Conservation (phyloP, 192 early-diverging fungal species). For the Thoreauomyces humboldtii region DNA sequence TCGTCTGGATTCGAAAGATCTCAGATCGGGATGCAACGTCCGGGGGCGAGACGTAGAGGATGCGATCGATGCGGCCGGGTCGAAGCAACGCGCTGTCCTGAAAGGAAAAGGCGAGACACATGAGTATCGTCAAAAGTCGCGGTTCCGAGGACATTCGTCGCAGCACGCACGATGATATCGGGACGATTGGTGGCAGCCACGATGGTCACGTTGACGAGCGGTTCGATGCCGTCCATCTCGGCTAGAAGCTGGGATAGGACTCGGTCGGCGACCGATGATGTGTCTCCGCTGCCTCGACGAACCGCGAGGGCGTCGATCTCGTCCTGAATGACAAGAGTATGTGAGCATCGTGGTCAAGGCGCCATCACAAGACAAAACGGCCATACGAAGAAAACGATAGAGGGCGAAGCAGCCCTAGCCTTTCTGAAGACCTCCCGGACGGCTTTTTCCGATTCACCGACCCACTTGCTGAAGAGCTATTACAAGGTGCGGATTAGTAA, state of each 20-base stretch:
- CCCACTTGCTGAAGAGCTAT: slow-evolving; percentile 97
- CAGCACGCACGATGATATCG: slow-evolving; percentile 74
- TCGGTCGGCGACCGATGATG: slow-evolving; percentile 85
- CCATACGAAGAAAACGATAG: slow-evolving; percentile 93
- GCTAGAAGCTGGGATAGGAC: slow-evolving; percentile 92
- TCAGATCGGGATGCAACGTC: slow-evolving; percentile 70
- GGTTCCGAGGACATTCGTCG: neutral
- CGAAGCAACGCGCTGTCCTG: slow-evolving; percentile 87
- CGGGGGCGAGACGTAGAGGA: slow-evolving; percentile 91
- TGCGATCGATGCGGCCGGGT: slow-evolving; percentile 92
- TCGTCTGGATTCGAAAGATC: slow-evolving; percentile 76
- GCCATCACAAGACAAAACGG: neutral
- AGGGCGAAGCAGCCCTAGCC: slow-evolving; percentile 89
- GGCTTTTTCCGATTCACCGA: slow-evolving; percentile 97
- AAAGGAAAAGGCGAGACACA: no score
- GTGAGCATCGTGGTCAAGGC: neutral
- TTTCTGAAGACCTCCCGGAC: slow-evolving; percentile 92
- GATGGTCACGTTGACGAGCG: slow-evolving; percentile 91
- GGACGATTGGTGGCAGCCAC: slow-evolving; percentile 98
- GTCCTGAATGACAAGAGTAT: slow-evolving; percentile 56
- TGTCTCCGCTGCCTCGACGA: slow-evolving; percentile 66
- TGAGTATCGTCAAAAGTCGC: no score
- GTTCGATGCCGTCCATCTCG: slow-evolving; percentile 96
- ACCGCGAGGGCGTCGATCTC: slow-evolving; percentile 97
- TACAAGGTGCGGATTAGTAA: neutral